Base-by-base conservation (phyloP, 1,139 yeast species). In the Candida sp. region DNA sequence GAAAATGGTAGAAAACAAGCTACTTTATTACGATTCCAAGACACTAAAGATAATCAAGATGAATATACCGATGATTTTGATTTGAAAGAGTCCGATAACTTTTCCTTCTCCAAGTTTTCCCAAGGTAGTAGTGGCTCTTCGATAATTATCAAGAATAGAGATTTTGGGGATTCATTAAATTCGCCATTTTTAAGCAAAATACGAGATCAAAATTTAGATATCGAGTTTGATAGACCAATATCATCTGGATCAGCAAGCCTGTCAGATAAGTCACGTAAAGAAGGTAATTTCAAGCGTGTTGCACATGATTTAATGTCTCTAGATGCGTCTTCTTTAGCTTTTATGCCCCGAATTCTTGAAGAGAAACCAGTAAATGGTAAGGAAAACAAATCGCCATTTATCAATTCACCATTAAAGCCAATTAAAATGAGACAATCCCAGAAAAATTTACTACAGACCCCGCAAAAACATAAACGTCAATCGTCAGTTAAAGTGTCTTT, bases 401-500 rank as follows among this genome's bases (percentile, higher is more conserved):
- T 25, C 21, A 19, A 27, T 27, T 37, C 33, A 37, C 21, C 29
- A 25, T 25, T 25, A 9, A 25, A 25, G 6, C 38, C 38, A n/a
- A 22, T 29, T 5, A 36, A 36, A 36, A 4, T 27, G 9, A 33
- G 34, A 12, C 23, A 37, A 12, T n/a, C 22, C 23, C 34, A 12
- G 5, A 15, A n/a, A 21, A 33, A 35, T 32, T 38, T 38, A 19
- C 32, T 48, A 12, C 41, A 45, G 21, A 41, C 49, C 5, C 55
- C 61, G 1, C 64, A 60, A 22, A 55, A 51, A 27, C 62, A 46
- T 12, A 30, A 30, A 30, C 51, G 75, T 41, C 58, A 54, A 15
- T 51, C 71, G 1, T 67, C 75, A 2, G 74, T 70, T 3, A 70
- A 70, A 40, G 68, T 77, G 1, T 75, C 82, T 1, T 58, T 77